Percentiles rank a stretch among this genome's conserved stretches.
Conservation (phyloP, 164 flowering plant species). For the Sextonia rubra region DNA sequence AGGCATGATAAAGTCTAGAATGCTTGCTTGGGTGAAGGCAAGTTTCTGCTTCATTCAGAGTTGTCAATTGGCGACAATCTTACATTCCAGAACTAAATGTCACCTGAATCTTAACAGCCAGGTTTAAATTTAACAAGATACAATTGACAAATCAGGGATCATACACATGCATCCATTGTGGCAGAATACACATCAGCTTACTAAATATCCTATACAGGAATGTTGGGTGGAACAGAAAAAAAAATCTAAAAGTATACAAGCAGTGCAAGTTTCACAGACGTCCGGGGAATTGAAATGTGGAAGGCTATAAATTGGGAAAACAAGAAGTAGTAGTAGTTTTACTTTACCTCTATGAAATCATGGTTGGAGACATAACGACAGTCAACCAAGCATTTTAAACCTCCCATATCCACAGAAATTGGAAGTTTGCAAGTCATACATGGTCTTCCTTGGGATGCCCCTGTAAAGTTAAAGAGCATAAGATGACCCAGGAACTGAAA, state of each 20-base stretch:
- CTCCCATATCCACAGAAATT: constrained; percentile 50
- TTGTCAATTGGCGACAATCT: too few relatives aligned
- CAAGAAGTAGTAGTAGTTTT: too few relatives aligned
- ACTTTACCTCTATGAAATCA: constrained; percentile 73
- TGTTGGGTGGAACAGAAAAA: not conserved
- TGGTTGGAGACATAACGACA: constrained; percentile 72
- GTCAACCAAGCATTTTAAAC: constrained; percentile 52
- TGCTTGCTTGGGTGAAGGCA: too few relatives aligned
- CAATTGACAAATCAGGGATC: too few relatives aligned
- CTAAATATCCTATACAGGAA: too few relatives aligned
- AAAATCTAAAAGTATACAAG: not conserved
- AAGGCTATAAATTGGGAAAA: not conserved
- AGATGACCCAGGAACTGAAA: not conserved
- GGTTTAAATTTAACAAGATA: too few relatives aligned
- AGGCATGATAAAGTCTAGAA: too few relatives aligned
- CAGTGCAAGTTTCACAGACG: not conserved
- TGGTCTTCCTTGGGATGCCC: constrained; percentile 23
- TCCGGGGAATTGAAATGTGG: not conserved
- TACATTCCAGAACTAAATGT: too few relatives aligned
- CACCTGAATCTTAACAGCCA: too few relatives aligned
- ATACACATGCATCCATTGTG: too few relatives aligned
- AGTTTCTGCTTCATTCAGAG: too few relatives aligned
- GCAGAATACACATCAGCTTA: too few relatives aligned
- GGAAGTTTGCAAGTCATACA: constrained; percentile 22
- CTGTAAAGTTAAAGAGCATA: constrained; percentile 23